Evolutionary conservation across 805 yeast species (phyloP), one percentile per base, ranked within the genome.

Genomic region (Sugiyamaella smithiae): DNA sequence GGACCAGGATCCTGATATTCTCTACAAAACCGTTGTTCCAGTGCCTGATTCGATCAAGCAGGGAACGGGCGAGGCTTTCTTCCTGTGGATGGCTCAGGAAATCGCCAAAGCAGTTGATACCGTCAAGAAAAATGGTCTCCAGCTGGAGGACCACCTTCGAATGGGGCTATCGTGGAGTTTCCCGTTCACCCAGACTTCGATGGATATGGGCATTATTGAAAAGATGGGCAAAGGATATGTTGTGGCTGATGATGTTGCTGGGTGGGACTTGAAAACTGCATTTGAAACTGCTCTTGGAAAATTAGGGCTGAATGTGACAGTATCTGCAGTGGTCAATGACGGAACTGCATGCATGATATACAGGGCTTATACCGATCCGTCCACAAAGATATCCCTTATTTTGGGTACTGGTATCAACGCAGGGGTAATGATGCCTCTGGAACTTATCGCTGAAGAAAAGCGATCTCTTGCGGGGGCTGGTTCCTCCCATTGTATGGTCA

Each of bases 341-440:
- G 86, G 96, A 1, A 90, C 85, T 8, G 96, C 97, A 35, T 85
- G 96, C 5, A 73, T 88, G 53, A 71, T 89, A 50, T 79, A 95
- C 4, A 80, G 88, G 61, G 85, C 93, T 25, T 88, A 63, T 24
- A 14, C 41, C 17, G 54, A 55, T 26, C 84, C 67, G 69, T 82
- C 11, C 44, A 84, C 96, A 12, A 78, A 80, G 8, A 74, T 89
- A 55, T 95, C 96, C 37, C 82, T 89, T 49, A 88, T 89, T 55
- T 87, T 88, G 58, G 97, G 97, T 57, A 89, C 97, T 1, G 97
- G 97, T 60, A 84, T 95, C 28, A 89, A 89, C 66, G 96, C 65
- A n/a, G 53, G 64, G 8, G 55, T 55, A 89, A 59, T 90, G 89
- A 19, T 87, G 83, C 68, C 77, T 73, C 66, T 91, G 81, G 66